Percentiles rank a stretch among this genome's conserved stretches.
Evolutionary conservation across 495 filamentous ascomycete genomes (phyloP).

Genomic region (Xylaria telfairii): DNA sequence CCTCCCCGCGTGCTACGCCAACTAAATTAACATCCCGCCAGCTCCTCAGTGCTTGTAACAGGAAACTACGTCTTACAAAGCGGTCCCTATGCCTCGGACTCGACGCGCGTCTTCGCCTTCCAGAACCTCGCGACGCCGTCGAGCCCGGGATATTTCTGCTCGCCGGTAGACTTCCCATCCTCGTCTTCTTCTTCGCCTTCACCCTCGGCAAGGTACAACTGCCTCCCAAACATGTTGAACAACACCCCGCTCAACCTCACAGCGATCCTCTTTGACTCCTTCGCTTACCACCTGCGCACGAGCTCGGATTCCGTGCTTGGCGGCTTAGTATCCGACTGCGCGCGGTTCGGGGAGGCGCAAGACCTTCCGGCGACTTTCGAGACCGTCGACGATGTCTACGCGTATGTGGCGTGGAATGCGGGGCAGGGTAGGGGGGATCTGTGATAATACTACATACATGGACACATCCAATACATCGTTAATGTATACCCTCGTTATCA

Average conservation of each 20-base stretch:
- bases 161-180: background rate
- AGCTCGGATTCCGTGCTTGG: background rate
- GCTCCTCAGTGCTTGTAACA: constrained; percentile 28
- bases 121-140: constrained; percentile 12
- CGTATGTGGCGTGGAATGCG: constrained; percentile 4
- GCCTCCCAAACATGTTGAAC: background rate
- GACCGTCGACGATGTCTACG: background rate
- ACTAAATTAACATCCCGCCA: background rate
- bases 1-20: background rate
- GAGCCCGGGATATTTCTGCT: constrained; percentile 16
- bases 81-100: constrained; percentile 17
- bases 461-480: too few species aligned
- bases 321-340: constrained; percentile 2
- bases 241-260: background rate
- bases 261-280: background rate
- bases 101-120: constrained; percentile 29
- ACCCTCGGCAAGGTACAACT: too few species aligned
- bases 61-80: constrained; percentile 28
- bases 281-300: constrained; percentile 13
- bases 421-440: background rate
- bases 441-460: background rate
- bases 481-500: too few species aligned
- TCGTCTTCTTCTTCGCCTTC: background rate
- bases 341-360: background rate
- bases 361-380: constrained; percentile 1